Conservation (phyloP, 2,329 filamentous ascomycete species). For the Aspergillus quadrilineatus region DNA sequence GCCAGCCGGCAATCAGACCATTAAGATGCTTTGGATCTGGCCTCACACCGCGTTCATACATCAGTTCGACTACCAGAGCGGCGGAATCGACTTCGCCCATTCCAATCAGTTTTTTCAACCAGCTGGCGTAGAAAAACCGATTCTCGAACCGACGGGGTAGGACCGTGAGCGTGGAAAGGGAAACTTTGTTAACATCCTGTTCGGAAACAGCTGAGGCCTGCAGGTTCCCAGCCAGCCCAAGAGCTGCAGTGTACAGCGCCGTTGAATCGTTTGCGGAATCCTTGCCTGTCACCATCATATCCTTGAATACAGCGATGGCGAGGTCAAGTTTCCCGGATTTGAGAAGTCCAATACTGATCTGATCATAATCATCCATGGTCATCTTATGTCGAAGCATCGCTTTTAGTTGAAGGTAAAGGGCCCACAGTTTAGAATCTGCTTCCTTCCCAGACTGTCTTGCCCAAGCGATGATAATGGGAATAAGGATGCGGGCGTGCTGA, state of each 20-base stretch:
- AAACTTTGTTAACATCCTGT: slow-evolving; percentile 48
- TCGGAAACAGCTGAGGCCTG: slow-evolving; percentile 44
- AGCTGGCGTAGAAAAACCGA: slow-evolving; percentile 81
- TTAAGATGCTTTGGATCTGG: slow-evolving; percentile 77
- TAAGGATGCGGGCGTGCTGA: slow-evolving; percentile 41
- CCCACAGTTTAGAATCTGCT: slow-evolving; percentile 62
- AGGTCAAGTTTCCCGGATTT: slow-evolving; percentile 63
- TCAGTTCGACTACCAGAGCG: slow-evolving; percentile 69
- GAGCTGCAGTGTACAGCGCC: slow-evolving; percentile 44
- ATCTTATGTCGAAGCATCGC: slow-evolving; percentile 60
- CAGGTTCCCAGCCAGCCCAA: slow-evolving; percentile 41
- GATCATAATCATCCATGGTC: slow-evolving; percentile 73
- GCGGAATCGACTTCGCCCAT: slow-evolving; percentile 70
- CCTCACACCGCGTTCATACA: slow-evolving; percentile 66
- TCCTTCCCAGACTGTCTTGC: slow-evolving; percentile 53
- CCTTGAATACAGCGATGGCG: slow-evolving; percentile 75
- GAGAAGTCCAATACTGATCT: slow-evolving; percentile 69
- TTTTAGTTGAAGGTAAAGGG: slow-evolving; percentile 64
- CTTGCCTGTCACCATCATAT: slow-evolving; percentile 74
- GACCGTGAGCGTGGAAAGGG: slow-evolving; percentile 50
- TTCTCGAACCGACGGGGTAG: slow-evolving; percentile 61
- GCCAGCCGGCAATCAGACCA: slow-evolving; percentile 75
- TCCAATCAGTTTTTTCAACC: slow-evolving; percentile 80
- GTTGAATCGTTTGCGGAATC: slow-evolving; percentile 46
- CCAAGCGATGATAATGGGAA: slow-evolving; percentile 70